phyloP scores from a whole-genome alignment of 495 filamentous ascomycete species.

The Astrocystis sublimbata region DNA sequence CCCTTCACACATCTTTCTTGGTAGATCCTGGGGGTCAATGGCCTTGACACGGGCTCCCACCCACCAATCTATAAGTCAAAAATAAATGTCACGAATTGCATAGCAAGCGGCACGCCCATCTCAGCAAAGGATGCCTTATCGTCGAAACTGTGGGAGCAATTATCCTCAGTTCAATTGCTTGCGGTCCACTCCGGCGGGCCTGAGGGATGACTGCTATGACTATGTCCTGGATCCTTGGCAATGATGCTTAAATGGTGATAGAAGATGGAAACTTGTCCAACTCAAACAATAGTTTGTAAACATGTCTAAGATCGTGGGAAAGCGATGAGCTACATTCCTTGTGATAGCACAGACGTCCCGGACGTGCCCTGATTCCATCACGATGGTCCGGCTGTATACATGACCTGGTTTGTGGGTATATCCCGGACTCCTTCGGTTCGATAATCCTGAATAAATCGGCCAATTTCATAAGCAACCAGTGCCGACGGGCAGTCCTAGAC shows the following conservation, averaged over 20 bases:
- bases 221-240: background rate
- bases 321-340: too few species aligned
- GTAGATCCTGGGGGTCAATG: too few species aligned
- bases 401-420: background rate
- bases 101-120: too few species aligned
- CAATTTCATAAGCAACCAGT: background rate
- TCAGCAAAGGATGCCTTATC: background rate
- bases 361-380: background rate
- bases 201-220: background rate
- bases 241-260: background rate
- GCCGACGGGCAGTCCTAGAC: slow-evolving; percentile 4
- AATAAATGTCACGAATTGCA: too few species aligned
- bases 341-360: background rate
- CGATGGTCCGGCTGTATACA: background rate
- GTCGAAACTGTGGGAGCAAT: background rate
- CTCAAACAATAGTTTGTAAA: slow-evolving; percentile 9
- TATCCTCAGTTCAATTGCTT: background rate
- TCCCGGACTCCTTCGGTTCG: slow-evolving; percentile 5
- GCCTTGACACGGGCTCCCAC: too few species aligned
- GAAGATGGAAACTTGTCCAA: slow-evolving; percentile 6
- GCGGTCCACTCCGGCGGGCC: background rate
- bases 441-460: slow-evolving; percentile 8
- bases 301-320: background rate
- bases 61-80: too few species aligned
- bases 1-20: too few species aligned